Evolutionary conservation across 345 rosid species (phyloP), one percentile per base, ranked within the genome.

Genomic region (Psidium friedrichsthalianum): DNA sequence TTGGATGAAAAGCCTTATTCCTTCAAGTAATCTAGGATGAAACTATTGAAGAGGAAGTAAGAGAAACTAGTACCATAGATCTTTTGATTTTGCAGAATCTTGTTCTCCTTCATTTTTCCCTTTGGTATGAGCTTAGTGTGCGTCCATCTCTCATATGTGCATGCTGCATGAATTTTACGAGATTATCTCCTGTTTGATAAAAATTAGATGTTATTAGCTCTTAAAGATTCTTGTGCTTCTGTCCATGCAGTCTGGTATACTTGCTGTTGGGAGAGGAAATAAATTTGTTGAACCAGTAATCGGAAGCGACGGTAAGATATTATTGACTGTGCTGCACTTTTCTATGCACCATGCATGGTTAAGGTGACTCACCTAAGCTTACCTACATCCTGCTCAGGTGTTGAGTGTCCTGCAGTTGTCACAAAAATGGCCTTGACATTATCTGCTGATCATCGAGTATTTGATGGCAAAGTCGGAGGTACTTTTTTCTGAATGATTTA

Each of bases 381-480:
- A 13, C 47, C 36, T 82, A 52, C 58, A 76, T 85, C 40, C 58
- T 51, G 8, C 15, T 4, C 95, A 97, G 98, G 99, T 85, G 88
- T 83, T 36, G 96, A 95, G 92, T 90, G 85, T 88, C 93, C 98
- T 87, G 93, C 92, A 0, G 91, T 94, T 22, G 91, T 97, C 87
- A 93, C 94, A 51, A 97, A 93, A 90, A 95, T 97, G 98, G 93
- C 86, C 88, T 87, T 95, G 90, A 97, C 95, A 6, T 89, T 97
- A 89, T 97, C 98, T 0, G 98, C 98, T 74, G 99, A 95, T 89
- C 98, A 97, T 89, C 96, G 98, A 53, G 95, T 97, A 83, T 95
- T 95, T 91, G 96, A 95, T 82, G 98, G 98, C 90, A 92, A 95
- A 93, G 98, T 95, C 84, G 98, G 94, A 93, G 96, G 99, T 97